A percentile compares a stretch with the other conserved stretches of the same genome.
phyloP scores from a whole-genome alignment of 75 land plant genomes.

The Selaginella tamariscina region DNA sequence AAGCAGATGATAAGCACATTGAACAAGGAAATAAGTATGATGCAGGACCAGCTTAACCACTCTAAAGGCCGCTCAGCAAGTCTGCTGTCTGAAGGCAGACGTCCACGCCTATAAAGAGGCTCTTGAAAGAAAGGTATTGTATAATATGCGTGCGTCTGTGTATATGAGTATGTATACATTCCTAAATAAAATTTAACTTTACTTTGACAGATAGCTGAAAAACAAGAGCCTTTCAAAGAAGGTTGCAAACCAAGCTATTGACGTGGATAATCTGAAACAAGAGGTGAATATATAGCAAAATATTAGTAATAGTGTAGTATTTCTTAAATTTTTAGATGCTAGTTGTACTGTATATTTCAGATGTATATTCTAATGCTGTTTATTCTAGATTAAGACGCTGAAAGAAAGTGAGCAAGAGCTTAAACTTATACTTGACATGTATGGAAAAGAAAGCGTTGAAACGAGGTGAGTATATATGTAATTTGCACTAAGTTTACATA shows the following conservation, averaged over 20 bases:
- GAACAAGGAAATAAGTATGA: constrained; percentile 60
- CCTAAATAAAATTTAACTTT: too few species aligned
- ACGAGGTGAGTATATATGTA: constrained; percentile 37
- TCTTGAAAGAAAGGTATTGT: constrained; percentile 61
- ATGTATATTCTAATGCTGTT: background rate
- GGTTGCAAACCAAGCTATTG: constrained; percentile 40
- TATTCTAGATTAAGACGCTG: constrained; percentile 43
- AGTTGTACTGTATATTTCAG: background rate
- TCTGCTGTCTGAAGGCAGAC: constrained; percentile 64
- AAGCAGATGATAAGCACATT: constrained; percentile 67
- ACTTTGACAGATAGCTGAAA: constrained; percentile 45
- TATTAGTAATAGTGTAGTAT: background rate
- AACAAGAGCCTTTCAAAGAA: constrained; percentile 36
- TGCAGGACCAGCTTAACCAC: constrained; percentile 66
- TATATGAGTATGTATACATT: background rate
- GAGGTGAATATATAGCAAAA: constrained; percentile 31
- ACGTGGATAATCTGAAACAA: constrained; percentile 43
- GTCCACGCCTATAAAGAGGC: constrained; percentile 42
- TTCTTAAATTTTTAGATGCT: background rate
- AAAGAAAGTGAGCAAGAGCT: constrained; percentile 58
- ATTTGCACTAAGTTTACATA: background rate
- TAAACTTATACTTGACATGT: constrained; percentile 82
- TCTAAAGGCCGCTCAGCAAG: constrained; percentile 59
- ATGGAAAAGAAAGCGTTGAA: constrained; percentile 64
- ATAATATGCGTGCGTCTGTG: background rate